Conservation (phyloP, 2,329 filamentous ascomycete species). For the Zasmidium citrigriseum region DNA sequence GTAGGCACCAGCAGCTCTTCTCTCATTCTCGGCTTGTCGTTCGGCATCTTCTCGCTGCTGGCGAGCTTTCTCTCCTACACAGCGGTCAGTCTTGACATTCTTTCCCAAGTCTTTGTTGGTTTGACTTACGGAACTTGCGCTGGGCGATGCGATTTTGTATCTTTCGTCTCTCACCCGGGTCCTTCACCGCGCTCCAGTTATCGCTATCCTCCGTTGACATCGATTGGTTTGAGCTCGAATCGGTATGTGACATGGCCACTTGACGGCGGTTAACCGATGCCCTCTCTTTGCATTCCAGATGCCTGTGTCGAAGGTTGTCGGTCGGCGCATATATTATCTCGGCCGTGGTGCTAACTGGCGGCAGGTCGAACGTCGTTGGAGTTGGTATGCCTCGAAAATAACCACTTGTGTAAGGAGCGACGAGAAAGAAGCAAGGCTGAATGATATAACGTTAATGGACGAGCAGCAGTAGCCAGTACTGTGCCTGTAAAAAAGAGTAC, state of each 20-base stretch:
- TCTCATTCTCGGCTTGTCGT: constrained; percentile 63
- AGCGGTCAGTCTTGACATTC: constrained; percentile 19
- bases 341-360: not conserved
- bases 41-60: constrained; percentile 67
- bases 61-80: constrained; percentile 67
- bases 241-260: constrained; percentile 23
- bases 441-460: not conserved
- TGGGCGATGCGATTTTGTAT: constrained; percentile 78
- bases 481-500: constrained; percentile 7
- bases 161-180: constrained; percentile 70
- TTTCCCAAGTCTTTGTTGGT: no score
- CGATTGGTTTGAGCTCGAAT: constrained; percentile 17
- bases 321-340: constrained; percentile 3
- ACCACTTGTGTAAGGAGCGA: not conserved
- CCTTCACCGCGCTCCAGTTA: constrained; percentile 70
- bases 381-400: not conserved
- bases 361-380: not conserved
- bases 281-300: constrained; percentile 11
- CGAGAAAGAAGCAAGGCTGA: not conserved
- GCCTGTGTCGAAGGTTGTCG: not conserved
- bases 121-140: constrained; percentile 69
- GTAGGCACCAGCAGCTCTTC: constrained; percentile 66
- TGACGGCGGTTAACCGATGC: constrained; percentile 7
- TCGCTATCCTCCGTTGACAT: constrained; percentile 56
- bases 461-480: constrained; percentile 15